Evolutionary conservation across 2,329 filamentous ascomycete species (phyloP).

Genomic region (Thermoascus crustaceus): DNA sequence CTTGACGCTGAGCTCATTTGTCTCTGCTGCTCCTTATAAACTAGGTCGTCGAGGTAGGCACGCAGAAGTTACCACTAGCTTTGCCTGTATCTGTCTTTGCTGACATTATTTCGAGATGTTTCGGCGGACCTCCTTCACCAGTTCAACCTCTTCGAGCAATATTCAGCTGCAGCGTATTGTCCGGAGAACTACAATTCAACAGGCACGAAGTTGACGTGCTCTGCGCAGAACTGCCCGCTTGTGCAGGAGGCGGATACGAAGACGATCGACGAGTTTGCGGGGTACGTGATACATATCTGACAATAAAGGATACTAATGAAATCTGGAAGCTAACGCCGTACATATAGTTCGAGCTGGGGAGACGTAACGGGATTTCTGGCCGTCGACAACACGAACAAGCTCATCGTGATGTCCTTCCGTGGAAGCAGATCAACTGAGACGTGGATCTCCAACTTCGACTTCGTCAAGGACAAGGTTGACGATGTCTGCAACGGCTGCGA

Average conservation of each 20-base stretch:
- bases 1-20: conserved; percentile 7
- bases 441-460: conserved; percentile 22
- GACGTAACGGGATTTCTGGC: conserved; percentile 43
- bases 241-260: conserved; percentile 41
- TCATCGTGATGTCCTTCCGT: conserved; percentile 29
- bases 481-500: conserved; percentile 35
- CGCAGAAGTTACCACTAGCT: neutral
- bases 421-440: conserved; percentile 22
- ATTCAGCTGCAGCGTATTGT: conserved; percentile 48
- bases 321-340: no score
- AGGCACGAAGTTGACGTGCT: conserved; percentile 38
- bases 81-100: no score
- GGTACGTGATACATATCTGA: conserved; percentile 26
- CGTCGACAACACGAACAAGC: conserved; percentile 35
- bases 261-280: conserved; percentile 42
- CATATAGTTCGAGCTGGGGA: conserved; percentile 9
- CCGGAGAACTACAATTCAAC: conserved; percentile 39
- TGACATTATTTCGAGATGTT: conserved; percentile 23
- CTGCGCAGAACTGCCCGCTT: conserved; percentile 38
- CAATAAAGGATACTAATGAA: no score
- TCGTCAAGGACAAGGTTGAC: conserved; percentile 17
- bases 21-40: conserved; percentile 15
- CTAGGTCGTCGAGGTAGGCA: conserved; percentile 17
- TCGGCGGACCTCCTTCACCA: conserved; percentile 32
- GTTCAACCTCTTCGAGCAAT: conserved; percentile 43